Conservation (phyloP, 495 filamentous ascomycete species). For the Immersiella caudata region DNA sequence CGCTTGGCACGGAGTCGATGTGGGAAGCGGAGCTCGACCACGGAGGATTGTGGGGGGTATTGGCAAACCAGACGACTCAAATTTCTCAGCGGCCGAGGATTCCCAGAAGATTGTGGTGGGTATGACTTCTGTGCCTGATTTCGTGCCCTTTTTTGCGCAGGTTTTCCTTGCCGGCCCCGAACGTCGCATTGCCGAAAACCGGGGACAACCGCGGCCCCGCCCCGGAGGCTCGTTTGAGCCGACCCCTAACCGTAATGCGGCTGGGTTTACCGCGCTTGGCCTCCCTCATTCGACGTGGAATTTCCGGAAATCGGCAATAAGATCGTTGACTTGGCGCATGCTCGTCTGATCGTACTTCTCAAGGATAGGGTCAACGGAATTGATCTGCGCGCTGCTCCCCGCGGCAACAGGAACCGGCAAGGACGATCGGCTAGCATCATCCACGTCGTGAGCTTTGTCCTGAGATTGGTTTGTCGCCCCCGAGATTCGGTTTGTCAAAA, state of each 20-base stretch:
- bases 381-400: slow-evolving; percentile 12
- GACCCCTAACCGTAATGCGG: not conserved
- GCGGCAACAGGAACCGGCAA: not conserved
- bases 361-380: slow-evolving; percentile 31
- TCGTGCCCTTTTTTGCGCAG: not conserved
- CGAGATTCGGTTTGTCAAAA: slow-evolving; percentile 33
- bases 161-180: not conserved
- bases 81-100: slow-evolving; percentile 16
- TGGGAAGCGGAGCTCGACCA: slow-evolving; percentile 20
- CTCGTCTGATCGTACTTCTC: slow-evolving; percentile 41
- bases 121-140: not conserved
- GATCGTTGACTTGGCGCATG: slow-evolving; percentile 40
- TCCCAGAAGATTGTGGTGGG: not conserved
- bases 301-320: slow-evolving; percentile 34
- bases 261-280: not conserved
- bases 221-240: not conserved
- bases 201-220: not conserved
- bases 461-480: slow-evolving; percentile 2
- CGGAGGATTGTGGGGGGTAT: not conserved
- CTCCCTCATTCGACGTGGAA: slow-evolving; percentile 28
- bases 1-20: slow-evolving; percentile 25
- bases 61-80: slow-evolving; percentile 13
- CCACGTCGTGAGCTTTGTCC: not conserved
- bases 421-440: slow-evolving; percentile 3
- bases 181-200: not conserved